phyloP scores from a whole-genome alignment of 2,329 filamentous ascomycete genomes.

The Drechslera avenae region DNA sequence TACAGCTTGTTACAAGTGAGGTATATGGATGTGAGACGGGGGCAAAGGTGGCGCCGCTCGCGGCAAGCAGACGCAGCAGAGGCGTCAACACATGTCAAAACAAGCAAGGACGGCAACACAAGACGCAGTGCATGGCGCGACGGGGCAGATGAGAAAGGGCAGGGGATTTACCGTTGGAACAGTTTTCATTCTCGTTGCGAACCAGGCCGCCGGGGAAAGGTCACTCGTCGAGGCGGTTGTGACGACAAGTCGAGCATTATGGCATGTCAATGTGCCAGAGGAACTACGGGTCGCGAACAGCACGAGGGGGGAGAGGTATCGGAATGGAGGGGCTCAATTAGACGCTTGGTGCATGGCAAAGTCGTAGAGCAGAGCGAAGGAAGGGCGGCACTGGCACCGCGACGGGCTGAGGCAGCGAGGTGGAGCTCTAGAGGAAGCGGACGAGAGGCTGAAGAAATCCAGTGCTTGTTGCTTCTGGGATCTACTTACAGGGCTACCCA shows the following conservation, averaged over 20 bases:
- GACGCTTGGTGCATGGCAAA: conserved; percentile 30
- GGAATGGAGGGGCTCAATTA: conserved; percentile 31
- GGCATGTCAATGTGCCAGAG: conserved; percentile 40
- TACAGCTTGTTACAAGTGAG: conserved; percentile 27
- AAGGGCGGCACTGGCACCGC: conserved; percentile 32
- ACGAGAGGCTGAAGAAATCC: conserved; percentile 41
- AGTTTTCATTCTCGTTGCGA: conserved; percentile 53
- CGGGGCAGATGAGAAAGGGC: conserved; percentile 23
- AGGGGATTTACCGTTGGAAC: conserved; percentile 51
- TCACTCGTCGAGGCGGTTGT: conserved; percentile 47
- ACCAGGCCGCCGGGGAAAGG: conserved; percentile 44
- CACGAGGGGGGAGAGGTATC: conserved; percentile 22
- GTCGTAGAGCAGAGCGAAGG: conserved; percentile 27
- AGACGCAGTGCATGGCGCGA: conserved; percentile 13
- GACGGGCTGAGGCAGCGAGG: conserved; percentile 35
- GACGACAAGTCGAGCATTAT: conserved; percentile 49
- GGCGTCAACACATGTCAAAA: conserved; percentile 35
- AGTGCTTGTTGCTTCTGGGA: conserved; percentile 41
- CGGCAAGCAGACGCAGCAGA: conserved; percentile 25
- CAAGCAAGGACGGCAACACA: conserved; percentile 31
- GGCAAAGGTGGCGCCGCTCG: conserved; percentile 32
- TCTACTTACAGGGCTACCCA: conserved; percentile 40
- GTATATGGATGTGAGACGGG: conserved; percentile 32
- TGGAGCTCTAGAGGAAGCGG: conserved; percentile 39
- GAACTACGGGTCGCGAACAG: conserved; percentile 32